A percentile compares a stretch with the other conserved stretches of the same genome.
These are phyloP conservation scores for Chrysosporium keratinophilum DNA, from an alignment of 2,329 filamentous ascomycete species.

Conservation along the genomic window DNA sequence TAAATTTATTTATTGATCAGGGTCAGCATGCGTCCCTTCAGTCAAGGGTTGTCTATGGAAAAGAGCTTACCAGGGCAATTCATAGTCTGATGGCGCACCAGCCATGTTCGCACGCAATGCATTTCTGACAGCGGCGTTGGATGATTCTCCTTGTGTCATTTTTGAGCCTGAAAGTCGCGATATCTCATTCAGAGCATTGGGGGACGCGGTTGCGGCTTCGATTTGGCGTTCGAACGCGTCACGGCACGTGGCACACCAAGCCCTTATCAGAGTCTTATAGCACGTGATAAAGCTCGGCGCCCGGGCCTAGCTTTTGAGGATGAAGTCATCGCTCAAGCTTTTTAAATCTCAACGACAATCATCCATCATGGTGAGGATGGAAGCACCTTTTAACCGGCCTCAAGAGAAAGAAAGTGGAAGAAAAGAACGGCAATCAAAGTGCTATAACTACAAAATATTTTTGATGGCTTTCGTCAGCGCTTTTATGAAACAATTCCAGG, in stretches of 20 bases:
- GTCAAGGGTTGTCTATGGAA: background rate
- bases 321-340: background rate
- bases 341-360: no score
- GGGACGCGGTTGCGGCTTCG: background rate
- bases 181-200: background rate
- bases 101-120: conserved; percentile 32
- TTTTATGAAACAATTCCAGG: conserved; percentile 27
- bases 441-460: background rate
- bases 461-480: background rate
- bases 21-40: background rate
- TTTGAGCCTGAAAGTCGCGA: conserved; percentile 5
- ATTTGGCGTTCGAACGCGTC: conserved; percentile 5
- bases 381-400: no score
- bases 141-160: conserved; percentile 41
- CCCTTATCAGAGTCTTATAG: background rate
- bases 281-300: background rate
- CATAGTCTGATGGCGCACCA: conserved; percentile 37
- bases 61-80: conserved; percentile 38
- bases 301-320: no score
- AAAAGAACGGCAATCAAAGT: no score
- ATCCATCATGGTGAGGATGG: no score
- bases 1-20: conserved; percentile 30
- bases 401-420: no score
- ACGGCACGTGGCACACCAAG: background rate
- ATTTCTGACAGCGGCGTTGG: conserved; percentile 35